Conservation (phyloP, 208 protist species). For the Crithidia sp. region DNA sequence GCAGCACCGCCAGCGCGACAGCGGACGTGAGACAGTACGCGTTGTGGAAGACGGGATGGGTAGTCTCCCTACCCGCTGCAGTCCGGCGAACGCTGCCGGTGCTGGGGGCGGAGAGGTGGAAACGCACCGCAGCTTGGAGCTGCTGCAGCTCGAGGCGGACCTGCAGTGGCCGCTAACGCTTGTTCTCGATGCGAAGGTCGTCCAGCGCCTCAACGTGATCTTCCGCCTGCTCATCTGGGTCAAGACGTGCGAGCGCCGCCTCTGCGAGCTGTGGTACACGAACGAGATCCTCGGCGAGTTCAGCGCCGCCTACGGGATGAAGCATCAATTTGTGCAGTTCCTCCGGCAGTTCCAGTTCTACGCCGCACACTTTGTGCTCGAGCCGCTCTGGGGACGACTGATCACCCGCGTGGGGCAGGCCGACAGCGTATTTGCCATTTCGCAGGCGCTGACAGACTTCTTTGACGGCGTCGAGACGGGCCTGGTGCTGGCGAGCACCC, state of each 20-base stretch:
- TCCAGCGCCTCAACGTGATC: slow-evolving; percentile 74
- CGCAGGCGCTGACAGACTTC: slow-evolving; percentile 72
- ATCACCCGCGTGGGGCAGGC: slow-evolving; percentile 65
- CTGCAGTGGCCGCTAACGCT: slow-evolving; percentile 87
- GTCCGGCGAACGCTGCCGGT: not conserved
- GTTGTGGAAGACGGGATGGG: not conserved
- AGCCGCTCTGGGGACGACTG: slow-evolving; percentile 82
- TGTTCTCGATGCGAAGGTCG: slow-evolving; percentile 62
- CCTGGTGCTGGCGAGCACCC: slow-evolving; percentile 71
- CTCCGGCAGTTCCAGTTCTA: slow-evolving; percentile 91
- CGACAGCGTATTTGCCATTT: slow-evolving; percentile 76
- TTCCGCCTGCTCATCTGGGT: slow-evolving; percentile 85
- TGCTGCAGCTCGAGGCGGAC: slow-evolving; percentile 85
- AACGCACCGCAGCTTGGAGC: slow-evolving; percentile 59
- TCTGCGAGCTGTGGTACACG: slow-evolving; percentile 62
- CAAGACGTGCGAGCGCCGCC: slow-evolving; percentile 79
- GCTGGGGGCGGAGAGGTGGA: slow-evolving; percentile 23
- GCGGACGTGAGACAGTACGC: slow-evolving; percentile 10
- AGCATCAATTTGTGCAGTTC: slow-evolving; percentile 88
- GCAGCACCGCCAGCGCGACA: slow-evolving; percentile 28
- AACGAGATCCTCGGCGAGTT: slow-evolving; percentile 55
- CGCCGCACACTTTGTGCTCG: slow-evolving; percentile 86
- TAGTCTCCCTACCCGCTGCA: slow-evolving; percentile 8
- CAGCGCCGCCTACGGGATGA: slow-evolving; percentile 74
- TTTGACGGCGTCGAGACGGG: slow-evolving; percentile 75